These are phyloP conservation scores for Salix purpurea DNA, from an alignment of 345 rosid genomes.

Conservation along the genomic window DNA sequence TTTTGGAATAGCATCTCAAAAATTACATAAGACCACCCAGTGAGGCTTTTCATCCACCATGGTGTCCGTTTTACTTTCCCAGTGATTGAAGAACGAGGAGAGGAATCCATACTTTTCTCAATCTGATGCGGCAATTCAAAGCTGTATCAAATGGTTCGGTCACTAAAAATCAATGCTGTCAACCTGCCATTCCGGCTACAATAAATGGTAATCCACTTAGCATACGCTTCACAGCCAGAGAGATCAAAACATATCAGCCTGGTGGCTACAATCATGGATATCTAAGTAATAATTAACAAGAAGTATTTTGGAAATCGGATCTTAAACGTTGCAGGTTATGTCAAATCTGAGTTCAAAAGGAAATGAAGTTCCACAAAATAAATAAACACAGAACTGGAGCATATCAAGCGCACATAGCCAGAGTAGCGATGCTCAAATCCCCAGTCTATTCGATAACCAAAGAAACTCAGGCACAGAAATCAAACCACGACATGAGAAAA, in stretches of 20 bases:
- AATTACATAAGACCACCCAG: constrained; percentile 4
- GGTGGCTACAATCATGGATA: not conserved
- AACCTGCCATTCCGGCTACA: not conserved
- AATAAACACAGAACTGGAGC: not conserved
- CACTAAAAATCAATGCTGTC: not conserved
- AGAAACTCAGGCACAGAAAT: not conserved
- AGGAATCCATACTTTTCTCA: not conserved
- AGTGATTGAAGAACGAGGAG: not conserved
- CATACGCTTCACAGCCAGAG: not conserved
- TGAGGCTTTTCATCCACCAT: constrained; percentile 12
- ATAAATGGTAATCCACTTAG: not conserved
- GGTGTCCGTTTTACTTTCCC: not conserved
- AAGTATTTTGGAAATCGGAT: not conserved
- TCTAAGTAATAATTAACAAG: not conserved
- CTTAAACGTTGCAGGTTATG: not conserved
- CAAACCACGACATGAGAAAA: not conserved
- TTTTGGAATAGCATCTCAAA: constrained; percentile 8
- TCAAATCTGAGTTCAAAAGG: not conserved
- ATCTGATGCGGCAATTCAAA: not conserved
- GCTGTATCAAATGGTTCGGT: not conserved
- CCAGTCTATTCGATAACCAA: not conserved
- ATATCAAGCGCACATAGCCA: not conserved
- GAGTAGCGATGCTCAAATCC: too few relatives aligned
- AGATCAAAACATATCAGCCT: not conserved
- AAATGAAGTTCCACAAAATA: not conserved